Evolutionary conservation across 441 rosid genomes (phyloP).

Genomic region (Adansonia grandidieri): DNA sequence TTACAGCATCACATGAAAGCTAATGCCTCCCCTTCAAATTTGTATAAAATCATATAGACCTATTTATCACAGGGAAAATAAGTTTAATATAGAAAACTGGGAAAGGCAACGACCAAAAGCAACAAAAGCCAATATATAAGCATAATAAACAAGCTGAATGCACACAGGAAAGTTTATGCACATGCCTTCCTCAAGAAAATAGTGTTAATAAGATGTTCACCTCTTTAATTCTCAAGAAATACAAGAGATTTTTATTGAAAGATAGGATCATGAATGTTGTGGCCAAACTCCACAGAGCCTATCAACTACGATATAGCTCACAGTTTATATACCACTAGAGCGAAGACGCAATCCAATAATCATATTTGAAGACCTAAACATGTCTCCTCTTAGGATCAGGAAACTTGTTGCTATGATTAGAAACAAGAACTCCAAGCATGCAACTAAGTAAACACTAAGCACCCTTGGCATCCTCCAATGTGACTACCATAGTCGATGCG

Average conservation of each 20-base stretch:
- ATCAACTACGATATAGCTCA: not conserved
- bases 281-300: not conserved
- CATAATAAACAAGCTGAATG: not conserved
- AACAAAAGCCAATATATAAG: not conserved
- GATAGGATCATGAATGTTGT: slow-evolving; percentile 7
- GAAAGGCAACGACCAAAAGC: slow-evolving; percentile 14
- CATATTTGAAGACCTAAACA: not conserved
- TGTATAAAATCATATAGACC: slow-evolving; percentile 23
- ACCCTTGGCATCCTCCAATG: not conserved
- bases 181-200: not conserved
- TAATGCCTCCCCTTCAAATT: slow-evolving; percentile 36
- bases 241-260: not conserved
- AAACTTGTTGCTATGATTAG: not conserved
- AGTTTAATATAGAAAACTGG: slow-evolving; percentile 1
- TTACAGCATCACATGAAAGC: slow-evolving; percentile 38
- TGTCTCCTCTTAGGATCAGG: not conserved
- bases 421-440: slow-evolving; percentile 10
- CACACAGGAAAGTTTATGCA: too few species aligned
- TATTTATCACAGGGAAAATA: slow-evolving; percentile 21
- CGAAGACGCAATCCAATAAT: not conserved
- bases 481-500: not conserved
- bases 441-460: not conserved
- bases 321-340: not conserved
- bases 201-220: not conserved
- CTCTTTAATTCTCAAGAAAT: slow-evolving; percentile 4